These are phyloP conservation scores for Datisca glomerata DNA, from an alignment of 306 rosid species.

Conservation along the genomic window DNA sequence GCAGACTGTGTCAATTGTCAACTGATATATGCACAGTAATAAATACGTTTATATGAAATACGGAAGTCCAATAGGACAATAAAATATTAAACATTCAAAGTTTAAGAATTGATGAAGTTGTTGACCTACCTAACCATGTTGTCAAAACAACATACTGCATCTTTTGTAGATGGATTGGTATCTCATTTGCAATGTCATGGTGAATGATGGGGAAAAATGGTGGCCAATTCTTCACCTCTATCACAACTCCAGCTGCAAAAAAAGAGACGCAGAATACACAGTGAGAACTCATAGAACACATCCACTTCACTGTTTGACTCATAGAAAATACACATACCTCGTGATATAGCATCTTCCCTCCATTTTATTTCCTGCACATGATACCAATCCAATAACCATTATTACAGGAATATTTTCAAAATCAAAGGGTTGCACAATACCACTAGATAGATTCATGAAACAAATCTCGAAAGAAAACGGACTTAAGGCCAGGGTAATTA, in stretches of 20 bases:
- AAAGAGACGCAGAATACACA: neutral
- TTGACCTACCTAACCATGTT: conserved; percentile 65
- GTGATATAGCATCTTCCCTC: conserved; percentile 51
- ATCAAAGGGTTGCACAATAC: no score
- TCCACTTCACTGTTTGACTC: conserved; percentile 6
- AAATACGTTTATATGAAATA: no score
- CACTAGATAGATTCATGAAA: neutral
- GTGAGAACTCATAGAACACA: neutral
- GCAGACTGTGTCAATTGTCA: no score
- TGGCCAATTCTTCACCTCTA: conserved; percentile 81
- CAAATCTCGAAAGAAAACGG: neutral
- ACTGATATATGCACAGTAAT: no score
- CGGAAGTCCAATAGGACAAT: no score
- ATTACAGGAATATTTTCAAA: neutral
- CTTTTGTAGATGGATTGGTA: conserved; percentile 75
- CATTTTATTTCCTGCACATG: conserved; percentile 57
- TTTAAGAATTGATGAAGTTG: neutral
- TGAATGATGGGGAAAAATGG: conserved; percentile 52
- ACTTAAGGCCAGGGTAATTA: no score
- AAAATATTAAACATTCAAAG: neutral
- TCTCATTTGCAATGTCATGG: conserved; percentile 26
- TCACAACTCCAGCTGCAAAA: conserved; percentile 53
- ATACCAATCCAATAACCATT: neutral
- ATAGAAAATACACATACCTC: conserved; percentile 35
- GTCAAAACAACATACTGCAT: conserved; percentile 68